A percentile compares a stretch with the other conserved stretches of the same genome.
Evolutionary conservation across 257 asterid species (phyloP).

Genomic region (Solanum pinnatisectum): DNA sequence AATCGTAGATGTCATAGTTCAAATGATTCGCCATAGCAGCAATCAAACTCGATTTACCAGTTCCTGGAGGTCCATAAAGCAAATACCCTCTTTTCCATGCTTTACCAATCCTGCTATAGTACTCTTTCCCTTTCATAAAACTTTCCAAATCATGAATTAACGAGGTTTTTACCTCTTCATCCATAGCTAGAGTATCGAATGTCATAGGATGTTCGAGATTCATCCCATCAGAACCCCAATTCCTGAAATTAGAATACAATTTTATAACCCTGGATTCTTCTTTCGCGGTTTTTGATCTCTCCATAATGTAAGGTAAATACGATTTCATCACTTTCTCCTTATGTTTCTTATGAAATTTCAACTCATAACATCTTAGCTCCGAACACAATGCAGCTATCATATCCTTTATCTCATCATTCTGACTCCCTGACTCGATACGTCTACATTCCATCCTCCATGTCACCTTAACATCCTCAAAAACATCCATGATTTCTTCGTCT

Average conservation of each 20-base stretch:
- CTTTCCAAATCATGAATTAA: slow-evolving; percentile 38
- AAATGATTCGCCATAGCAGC: slow-evolving; percentile 72
- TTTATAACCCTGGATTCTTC: slow-evolving; percentile 25
- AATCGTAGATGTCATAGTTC: slow-evolving; percentile 56
- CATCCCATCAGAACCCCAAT: slow-evolving; percentile 21
- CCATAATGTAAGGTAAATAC: slow-evolving; percentile 42
- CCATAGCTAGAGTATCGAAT: slow-evolving; percentile 53
- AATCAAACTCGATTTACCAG: slow-evolving; percentile 75
- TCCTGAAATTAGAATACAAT: slow-evolving; percentile 12
- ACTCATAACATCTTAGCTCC: slow-evolving; percentile 10
- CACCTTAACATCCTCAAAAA: slow-evolving; percentile 14
- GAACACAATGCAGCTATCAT: background rate
- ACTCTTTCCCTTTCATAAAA: slow-evolving; percentile 45
- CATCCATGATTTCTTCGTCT: slow-evolving; percentile 22
- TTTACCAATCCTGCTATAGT: slow-evolving; percentile 48
- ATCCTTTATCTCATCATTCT: background rate
- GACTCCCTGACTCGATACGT: background rate
- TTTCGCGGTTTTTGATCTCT: slow-evolving; percentile 13
- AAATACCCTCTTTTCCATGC: slow-evolving; percentile 83
- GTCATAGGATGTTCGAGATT: slow-evolving; percentile 58
- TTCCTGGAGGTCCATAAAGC: slow-evolving; percentile 80
- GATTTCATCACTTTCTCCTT: slow-evolving; percentile 13
- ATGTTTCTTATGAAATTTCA: slow-evolving; percentile 29
- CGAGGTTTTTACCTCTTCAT: slow-evolving; percentile 15
- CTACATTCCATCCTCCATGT: slow-evolving; percentile 25